These are phyloP conservation scores for Cucurbita pepo DNA, from an alignment of 306 rosid species.

Conservation along the genomic window DNA sequence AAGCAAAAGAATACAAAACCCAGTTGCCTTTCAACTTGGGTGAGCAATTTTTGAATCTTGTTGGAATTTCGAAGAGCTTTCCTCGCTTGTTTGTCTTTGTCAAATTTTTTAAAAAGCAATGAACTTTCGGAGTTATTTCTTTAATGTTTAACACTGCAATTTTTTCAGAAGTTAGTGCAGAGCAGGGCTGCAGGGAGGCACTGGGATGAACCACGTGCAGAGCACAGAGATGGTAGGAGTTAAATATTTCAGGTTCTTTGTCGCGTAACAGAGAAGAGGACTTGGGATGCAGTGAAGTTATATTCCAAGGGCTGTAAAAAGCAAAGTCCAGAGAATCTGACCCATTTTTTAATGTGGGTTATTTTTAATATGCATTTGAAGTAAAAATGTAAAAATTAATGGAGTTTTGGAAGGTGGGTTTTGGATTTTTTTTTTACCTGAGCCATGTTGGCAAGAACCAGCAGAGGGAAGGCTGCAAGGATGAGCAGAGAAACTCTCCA, in stretches of 20 bases:
- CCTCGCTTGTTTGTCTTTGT: background rate
- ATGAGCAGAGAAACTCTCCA: conserved; percentile 98
- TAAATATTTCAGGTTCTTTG: conserved; percentile 23
- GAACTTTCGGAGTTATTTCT: background rate
- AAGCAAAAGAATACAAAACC: background rate
- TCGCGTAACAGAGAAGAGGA: conserved; percentile 35
- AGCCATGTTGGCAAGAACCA: conserved; percentile 91
- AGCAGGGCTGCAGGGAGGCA: background rate
- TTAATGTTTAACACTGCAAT: background rate
- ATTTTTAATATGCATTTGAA: background rate
- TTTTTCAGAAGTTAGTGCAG: conserved; percentile 1
- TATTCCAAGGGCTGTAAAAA: conserved; percentile 40
- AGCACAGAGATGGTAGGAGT: conserved; percentile 14
- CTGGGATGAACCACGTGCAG: conserved; percentile 55
- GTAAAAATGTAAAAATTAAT: background rate
- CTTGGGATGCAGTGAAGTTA: conserved; percentile 14
- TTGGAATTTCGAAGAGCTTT: background rate
- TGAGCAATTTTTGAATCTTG: background rate
- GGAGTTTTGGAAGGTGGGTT: too few species aligned
- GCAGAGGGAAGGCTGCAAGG: conserved; percentile 77
- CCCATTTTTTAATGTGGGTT: background rate
- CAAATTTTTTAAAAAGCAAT: background rate
- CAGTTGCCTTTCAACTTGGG: background rate
- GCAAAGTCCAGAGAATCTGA: background rate
- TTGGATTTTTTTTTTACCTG: conserved; percentile 51